Conservation (phyloP, 495 filamentous ascomycete species). For the Chaetomium fimeti region DNA sequence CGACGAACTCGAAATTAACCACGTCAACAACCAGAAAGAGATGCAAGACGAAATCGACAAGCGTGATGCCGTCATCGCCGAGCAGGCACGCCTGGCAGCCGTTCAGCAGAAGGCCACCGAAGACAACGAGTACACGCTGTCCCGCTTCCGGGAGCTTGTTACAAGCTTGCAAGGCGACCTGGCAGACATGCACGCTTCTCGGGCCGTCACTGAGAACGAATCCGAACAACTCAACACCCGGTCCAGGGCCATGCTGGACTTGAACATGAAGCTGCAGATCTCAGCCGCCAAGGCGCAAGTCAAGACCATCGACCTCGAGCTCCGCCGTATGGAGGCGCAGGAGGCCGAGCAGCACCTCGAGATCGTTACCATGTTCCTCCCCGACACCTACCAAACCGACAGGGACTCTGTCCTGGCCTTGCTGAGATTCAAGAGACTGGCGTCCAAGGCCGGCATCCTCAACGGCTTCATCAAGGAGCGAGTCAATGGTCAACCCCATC, state of each 20-base stretch:
- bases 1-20: slow-evolving; percentile 91
- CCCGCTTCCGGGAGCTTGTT: slow-evolving; percentile 83
- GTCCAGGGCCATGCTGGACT: slow-evolving; percentile 90
- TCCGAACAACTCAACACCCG: slow-evolving; percentile 80
- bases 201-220: slow-evolving; percentile 88
- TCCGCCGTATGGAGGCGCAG: slow-evolving; percentile 81
- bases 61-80: slow-evolving; percentile 70
- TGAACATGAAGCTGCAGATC: slow-evolving; percentile 88
- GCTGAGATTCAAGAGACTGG: slow-evolving; percentile 81
- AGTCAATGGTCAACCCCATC: slow-evolving; percentile 54
- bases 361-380: slow-evolving; percentile 84
- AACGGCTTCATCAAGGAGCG: slow-evolving; percentile 77
- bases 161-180: slow-evolving; percentile 81
- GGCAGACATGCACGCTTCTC: slow-evolving; percentile 85
- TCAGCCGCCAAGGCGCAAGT: slow-evolving; percentile 87
- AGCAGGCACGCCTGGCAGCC: slow-evolving; percentile 64
- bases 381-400: slow-evolving; percentile 77
- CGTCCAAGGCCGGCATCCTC: slow-evolving; percentile 82
- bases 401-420: slow-evolving; percentile 79
- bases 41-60: slow-evolving; percentile 90
- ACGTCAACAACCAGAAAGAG: slow-evolving; percentile 88
- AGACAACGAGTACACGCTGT: slow-evolving; percentile 86
- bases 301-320: slow-evolving; percentile 89
- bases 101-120: slow-evolving; percentile 73
- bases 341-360: slow-evolving; percentile 85